Percentiles rank a stretch among this genome's conserved stretches.
These are phyloP conservation scores for Leccinum subtestaceum DNA, from an alignment of 768 basidiomycete genomes.

Conservation along the genomic window DNA sequence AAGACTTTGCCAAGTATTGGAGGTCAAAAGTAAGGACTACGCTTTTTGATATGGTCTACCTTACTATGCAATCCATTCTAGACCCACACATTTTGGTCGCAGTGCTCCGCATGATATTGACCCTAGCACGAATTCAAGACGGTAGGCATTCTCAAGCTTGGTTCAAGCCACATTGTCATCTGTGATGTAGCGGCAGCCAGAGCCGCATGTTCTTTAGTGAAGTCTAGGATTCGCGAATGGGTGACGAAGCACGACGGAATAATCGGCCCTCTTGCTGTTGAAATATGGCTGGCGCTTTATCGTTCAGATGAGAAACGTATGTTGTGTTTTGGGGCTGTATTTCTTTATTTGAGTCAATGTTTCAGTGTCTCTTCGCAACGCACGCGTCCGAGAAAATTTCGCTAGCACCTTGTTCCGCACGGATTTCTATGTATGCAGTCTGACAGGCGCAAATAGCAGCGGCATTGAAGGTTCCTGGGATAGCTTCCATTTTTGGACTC, in stretches of 20 bases:
- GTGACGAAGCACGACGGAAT: no score
- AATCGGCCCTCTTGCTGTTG: no score
- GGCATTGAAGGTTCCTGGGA: no score
- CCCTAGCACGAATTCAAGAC: conserved; percentile 13
- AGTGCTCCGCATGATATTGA: conserved; percentile 18
- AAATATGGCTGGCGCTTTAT: no score
- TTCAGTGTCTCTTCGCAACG: no score
- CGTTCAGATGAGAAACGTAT: no score
- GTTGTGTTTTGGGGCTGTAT: no score
- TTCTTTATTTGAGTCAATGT: not conserved
- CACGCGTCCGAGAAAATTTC: no score
- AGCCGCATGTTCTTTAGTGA: not conserved
- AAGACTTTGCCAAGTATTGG: conserved; percentile 16
- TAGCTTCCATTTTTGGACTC: no score
- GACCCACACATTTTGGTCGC: conserved; percentile 11
- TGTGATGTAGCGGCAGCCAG: not conserved
- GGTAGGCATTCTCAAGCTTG: not conserved
- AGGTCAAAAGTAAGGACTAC: conserved; percentile 7
- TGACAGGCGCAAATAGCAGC: no score
- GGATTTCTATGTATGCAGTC: no score
- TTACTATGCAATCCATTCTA: not conserved
- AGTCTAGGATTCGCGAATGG: not conserved
- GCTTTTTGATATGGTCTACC: not conserved
- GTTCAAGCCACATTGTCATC: not conserved
- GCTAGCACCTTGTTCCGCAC: no score